Percentiles rank a stretch among this genome's conserved stretches.
These are phyloP conservation scores for Rhododendron ferrugineum DNA, from an alignment of 148 eudicot genomes.

Conservation along the genomic window DNA sequence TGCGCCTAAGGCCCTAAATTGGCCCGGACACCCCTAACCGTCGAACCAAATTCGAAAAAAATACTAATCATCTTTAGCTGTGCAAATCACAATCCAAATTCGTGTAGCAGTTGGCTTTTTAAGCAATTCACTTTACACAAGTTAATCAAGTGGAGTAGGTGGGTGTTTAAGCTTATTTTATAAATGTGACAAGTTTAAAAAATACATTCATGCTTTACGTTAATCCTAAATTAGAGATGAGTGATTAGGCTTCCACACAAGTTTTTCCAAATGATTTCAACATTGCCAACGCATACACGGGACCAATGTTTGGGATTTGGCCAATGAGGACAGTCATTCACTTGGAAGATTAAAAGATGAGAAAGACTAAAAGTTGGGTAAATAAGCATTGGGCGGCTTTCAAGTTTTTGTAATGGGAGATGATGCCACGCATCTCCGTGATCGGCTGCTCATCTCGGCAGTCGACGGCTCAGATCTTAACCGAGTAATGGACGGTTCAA, in stretches of 20 bases:
- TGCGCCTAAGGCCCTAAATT: too few species aligned
- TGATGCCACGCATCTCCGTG: too few species aligned
- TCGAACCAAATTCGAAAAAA: too few species aligned
- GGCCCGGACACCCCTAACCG: too few species aligned
- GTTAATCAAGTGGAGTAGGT: neutral
- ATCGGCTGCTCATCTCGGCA: too few species aligned
- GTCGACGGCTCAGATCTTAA: too few species aligned
- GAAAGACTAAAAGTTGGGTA: neutral
- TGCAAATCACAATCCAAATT: neutral
- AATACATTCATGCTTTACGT: neutral
- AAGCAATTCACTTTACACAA: neutral
- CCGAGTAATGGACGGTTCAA: fast-evolving
- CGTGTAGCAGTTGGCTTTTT: neutral
- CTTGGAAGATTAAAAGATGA: neutral
- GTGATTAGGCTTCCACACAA: neutral
- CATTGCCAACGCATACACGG: neutral
- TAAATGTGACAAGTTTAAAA: neutral
- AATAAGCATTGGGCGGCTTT: neutral
- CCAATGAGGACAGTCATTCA: neutral
- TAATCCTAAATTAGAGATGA: neutral
- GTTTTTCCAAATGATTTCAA: neutral
- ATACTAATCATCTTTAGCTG: neutral
- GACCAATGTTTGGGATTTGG: neutral
- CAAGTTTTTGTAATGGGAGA: too few species aligned
- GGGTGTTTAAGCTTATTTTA: neutral